Evolutionary conservation across 2,329 filamentous ascomycete genomes (phyloP).

Genomic region (Ceratocystis cacaofunesta): DNA sequence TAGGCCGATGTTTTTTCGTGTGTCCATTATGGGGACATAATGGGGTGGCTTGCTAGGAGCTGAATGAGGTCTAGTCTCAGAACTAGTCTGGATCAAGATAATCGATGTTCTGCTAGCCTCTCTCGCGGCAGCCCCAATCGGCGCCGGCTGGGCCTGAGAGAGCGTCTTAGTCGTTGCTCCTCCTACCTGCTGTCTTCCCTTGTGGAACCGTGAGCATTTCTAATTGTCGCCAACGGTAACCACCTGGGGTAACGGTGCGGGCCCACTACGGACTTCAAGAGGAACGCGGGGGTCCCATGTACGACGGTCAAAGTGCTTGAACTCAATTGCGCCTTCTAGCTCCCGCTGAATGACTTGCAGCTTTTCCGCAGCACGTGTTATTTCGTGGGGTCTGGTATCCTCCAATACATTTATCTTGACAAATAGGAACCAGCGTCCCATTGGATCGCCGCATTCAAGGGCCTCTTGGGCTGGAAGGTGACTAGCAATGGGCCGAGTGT

Average conservation of each 20-base stretch:
- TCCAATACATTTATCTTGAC: conserved; percentile 40
- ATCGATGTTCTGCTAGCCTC: not conserved
- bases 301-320: conserved; percentile 36
- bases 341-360: conserved; percentile 33
- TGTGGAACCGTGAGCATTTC: conserved; percentile 7
- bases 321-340: conserved; percentile 38
- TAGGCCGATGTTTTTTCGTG: not conserved
- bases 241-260: conserved; percentile 23
- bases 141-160: not conserved
- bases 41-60: not conserved
- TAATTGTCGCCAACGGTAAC: conserved; percentile 18
- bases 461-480: conserved; percentile 33
- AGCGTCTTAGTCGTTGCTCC: not conserved
- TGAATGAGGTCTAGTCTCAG: not conserved
- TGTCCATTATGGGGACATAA: not conserved
- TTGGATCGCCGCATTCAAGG: conserved; percentile 34
- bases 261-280: conserved; percentile 26
- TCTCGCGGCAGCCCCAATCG: not conserved
- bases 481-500: conserved; percentile 18
- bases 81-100: not conserved
- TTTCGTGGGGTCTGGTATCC: conserved; percentile 42
- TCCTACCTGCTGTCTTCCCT: not conserved
- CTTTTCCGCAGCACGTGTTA: conserved; percentile 39
- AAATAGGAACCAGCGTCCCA: conserved; percentile 39
- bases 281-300: conserved; percentile 37